Evolutionary conservation across 2,329 filamentous ascomycete species (phyloP), one percentile per base, ranked within the genome.

Genomic region (Lizonia empirigonia): DNA sequence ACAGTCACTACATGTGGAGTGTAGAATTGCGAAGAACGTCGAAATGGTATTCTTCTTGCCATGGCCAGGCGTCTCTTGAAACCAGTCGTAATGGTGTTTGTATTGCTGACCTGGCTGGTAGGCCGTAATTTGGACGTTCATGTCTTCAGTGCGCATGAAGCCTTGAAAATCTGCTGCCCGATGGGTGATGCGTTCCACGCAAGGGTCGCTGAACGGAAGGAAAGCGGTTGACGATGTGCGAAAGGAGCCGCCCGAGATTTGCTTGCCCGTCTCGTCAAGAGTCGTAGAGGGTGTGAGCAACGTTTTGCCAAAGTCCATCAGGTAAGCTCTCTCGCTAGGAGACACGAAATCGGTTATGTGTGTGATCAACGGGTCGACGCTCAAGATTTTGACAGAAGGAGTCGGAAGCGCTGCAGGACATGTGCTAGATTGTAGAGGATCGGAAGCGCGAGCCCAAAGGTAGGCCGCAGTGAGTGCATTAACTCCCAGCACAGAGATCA

Each of bases 61-160:
- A n/a, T 4, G 19, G 24, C 18, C 16, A 20, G 30, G 20, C 7
- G 30, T 12, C 6, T n/a, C n/a, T 5, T 32, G n/a, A 16, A 37
- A 37, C 19, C 22, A 45, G 33, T 45, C 41, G 41, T 45, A 45
- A 20, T 45, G 41, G 7, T 37, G 41, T n/a, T 45, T 45, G 23
- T 45, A 45, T 19, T 37, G 20, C 12, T 37, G 41, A 24, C 33
- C 41, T 10, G 32, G 41, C 22, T 45, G 33, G 23, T 45, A 45
- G 20, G 33, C 41, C 15, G 41, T 45, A 10, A 45, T 19, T 20
- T 45, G 41, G 15, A 45, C 13, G 26, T 36, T 45, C 19, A 45
- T 45, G 16, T 45, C 32, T 6, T 23, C 19, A 9, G 33, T 20
- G 9, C 22, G 35, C 12, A 45, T 23, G 24, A 35, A 45, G 33